Conservation (phyloP, 805 yeast species). For the Ogataea kodamae region DNA sequence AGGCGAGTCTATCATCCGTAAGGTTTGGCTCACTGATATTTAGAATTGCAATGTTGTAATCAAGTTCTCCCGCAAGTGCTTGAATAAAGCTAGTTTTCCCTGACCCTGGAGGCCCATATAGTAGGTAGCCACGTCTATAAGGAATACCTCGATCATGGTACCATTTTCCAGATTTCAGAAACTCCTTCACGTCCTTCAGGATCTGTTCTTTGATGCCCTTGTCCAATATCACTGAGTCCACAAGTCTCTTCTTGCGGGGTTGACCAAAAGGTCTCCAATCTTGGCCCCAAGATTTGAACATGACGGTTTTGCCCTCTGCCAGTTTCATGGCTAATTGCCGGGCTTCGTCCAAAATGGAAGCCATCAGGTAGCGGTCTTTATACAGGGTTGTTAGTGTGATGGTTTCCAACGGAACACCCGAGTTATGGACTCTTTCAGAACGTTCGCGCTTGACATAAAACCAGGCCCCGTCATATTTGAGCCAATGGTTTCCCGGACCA, state of each 20-base stretch:
- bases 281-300: constrained; percentile 94
- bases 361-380: constrained; percentile 69
- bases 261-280: constrained; percentile 99
- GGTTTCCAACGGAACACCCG: constrained; percentile 94
- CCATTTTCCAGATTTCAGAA: constrained; percentile 80
- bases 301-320: constrained; percentile 90
- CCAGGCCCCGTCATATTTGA: constrained; percentile 80
- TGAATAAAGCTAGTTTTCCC: constrained; percentile 96
- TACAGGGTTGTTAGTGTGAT: constrained; percentile 90
- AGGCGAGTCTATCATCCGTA: constrained; percentile 92
- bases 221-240: constrained; percentile 86
- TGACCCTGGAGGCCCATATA: constrained; percentile 97
- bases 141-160: constrained; percentile 97
- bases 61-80: constrained; percentile 94
- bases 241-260: constrained; percentile 80
- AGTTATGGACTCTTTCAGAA: constrained; percentile 83
- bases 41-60: constrained; percentile 90
- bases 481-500: constrained; percentile 93
- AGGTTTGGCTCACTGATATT: constrained; percentile 86
- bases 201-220: constrained; percentile 65
- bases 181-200: constrained; percentile 72
- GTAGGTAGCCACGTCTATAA: constrained; percentile 86
- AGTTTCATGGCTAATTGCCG: constrained; percentile 74
- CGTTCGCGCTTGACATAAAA: constrained; percentile 88
- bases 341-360: constrained; percentile 72